Evolutionary conservation across 176 grass and related monocot species (phyloP).

Genomic region (Aechmea fasciata): DNA sequence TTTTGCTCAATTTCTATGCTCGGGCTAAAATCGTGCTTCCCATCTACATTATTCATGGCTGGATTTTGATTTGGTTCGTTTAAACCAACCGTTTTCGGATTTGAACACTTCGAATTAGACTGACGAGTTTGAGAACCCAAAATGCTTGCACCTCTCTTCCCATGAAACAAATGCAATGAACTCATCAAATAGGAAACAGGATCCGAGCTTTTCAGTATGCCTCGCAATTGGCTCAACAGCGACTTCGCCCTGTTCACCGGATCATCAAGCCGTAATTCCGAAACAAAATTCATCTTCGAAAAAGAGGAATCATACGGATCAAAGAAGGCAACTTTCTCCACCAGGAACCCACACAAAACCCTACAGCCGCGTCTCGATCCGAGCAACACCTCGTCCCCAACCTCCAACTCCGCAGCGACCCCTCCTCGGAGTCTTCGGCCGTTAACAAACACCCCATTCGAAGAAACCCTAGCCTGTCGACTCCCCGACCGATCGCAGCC

Average conservation of each 20-base stretch:
- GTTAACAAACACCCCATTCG: conserved; percentile 37
- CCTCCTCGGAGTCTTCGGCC: conserved; percentile 25
- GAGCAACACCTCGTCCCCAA: conserved; percentile 48
- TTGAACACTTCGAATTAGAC: too few species aligned
- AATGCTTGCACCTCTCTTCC: neutral
- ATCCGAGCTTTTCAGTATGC: conserved; percentile 43
- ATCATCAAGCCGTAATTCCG: neutral
- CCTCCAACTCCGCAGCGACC: conserved; percentile 21
- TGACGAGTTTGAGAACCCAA: too few species aligned
- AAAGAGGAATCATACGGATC: neutral
- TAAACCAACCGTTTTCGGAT: too few species aligned
- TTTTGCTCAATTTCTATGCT: too few species aligned
- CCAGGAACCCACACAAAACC: conserved; percentile 36
- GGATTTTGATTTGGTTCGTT: neutral
- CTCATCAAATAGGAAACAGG: conserved; percentile 59
- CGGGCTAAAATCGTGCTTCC: too few species aligned
- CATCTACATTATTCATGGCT: neutral
- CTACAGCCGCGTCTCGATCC: neutral
- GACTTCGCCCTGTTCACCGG: conserved; percentile 41
- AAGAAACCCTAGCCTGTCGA: neutral
- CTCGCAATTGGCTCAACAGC: conserved; percentile 45
- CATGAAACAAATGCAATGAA: conserved; percentile 6
- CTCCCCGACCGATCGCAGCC: neutral
- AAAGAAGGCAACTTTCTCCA: conserved; percentile 48
- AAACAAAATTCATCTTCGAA: neutral